A percentile compares a stretch with the other conserved stretches of the same genome.
Evolutionary conservation across 805 yeast genomes (phyloP).

Genomic region (Wickerhamiella azymoides): DNA sequence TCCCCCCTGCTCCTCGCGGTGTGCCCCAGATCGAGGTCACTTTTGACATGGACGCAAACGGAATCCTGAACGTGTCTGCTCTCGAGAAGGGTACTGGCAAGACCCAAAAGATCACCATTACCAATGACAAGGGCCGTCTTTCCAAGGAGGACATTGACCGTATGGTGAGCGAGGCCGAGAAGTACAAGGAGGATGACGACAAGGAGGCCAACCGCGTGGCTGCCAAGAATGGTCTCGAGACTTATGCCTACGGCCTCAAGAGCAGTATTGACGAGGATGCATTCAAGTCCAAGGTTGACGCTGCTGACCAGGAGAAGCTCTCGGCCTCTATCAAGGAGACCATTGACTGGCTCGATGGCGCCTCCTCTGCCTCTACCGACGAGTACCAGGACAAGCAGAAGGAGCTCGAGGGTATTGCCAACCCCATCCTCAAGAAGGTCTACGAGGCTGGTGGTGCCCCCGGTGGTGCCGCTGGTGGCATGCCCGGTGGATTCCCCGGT

Average conservation of each 20-base stretch:
- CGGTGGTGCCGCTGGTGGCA: constrained; percentile 45
- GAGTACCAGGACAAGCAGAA: constrained; percentile 88
- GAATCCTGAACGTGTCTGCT: constrained; percentile 92
- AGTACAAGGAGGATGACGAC: constrained; percentile 93
- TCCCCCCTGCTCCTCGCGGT: constrained; percentile 98
- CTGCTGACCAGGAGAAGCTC: constrained; percentile 21
- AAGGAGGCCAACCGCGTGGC: constrained; percentile 84
- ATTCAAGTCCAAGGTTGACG: constrained; percentile 52
- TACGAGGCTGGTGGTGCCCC: constrained; percentile 51
- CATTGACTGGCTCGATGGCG: constrained; percentile 69
- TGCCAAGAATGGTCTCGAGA: constrained; percentile 91
- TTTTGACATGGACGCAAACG: constrained; percentile 93
- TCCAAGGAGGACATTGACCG: constrained; percentile 95
- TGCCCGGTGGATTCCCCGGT: constrained; percentile 56
- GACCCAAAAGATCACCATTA: constrained; percentile 90
- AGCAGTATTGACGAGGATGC: constrained; percentile 59
- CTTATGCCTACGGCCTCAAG: constrained; percentile 88
- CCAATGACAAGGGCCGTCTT: constrained; percentile 97
- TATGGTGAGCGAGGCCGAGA: constrained; percentile 97
- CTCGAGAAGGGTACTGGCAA: constrained; percentile 98
- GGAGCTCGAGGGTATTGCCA: constrained; percentile 64
- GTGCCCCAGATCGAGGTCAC: constrained; percentile 97
- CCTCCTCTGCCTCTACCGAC: constrained; percentile 87
- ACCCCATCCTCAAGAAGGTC: constrained; percentile 84
- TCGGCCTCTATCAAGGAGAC: constrained; percentile 22